phyloP scores from a whole-genome alignment of 2,329 filamentous ascomycete genomes.

The Cladosporium halotolerans region DNA sequence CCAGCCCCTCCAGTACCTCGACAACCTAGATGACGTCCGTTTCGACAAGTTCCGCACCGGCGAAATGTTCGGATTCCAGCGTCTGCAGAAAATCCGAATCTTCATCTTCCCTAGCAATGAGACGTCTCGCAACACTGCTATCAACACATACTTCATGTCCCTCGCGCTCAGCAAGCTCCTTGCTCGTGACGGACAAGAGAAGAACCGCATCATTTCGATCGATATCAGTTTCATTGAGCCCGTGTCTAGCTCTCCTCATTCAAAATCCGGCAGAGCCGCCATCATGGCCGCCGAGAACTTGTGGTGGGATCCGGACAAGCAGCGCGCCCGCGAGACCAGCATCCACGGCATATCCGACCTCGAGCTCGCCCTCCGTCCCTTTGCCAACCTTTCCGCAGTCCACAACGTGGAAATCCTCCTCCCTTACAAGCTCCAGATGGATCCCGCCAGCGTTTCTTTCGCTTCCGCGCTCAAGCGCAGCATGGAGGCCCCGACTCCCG shows the following conservation, averaged over 20 bases:
- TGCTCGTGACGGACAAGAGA: slow-evolving; percentile 13
- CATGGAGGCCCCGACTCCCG: slow-evolving; percentile 15
- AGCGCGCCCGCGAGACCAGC: slow-evolving; percentile 18
- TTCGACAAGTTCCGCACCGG: slow-evolving; percentile 23
- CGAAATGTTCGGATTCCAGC: slow-evolving; percentile 23
- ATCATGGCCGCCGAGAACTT: slow-evolving; percentile 15
- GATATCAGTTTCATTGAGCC: slow-evolving; percentile 19
- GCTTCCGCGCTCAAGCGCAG: slow-evolving; percentile 14
- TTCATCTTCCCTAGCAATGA: slow-evolving; percentile 19
- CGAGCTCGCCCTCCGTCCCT: slow-evolving; percentile 23
- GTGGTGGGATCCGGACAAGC: slow-evolving; percentile 22
- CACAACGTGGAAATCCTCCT: slow-evolving; percentile 23
- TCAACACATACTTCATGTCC: slow-evolving; percentile 28
- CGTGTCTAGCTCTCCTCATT: not conserved
- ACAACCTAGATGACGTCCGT: slow-evolving; percentile 18
- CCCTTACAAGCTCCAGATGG: slow-evolving; percentile 14
- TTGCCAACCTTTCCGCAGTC: slow-evolving; percentile 18
- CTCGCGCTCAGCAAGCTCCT: slow-evolving; percentile 23
- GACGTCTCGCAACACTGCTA: slow-evolving; percentile 16
- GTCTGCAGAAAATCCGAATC: slow-evolving; percentile 26
- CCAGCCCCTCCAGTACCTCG: slow-evolving; percentile 26
- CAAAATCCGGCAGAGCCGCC: slow-evolving; percentile 1
- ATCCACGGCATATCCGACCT: slow-evolving; percentile 23
- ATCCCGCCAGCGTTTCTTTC: slow-evolving; percentile 17
- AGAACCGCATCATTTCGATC: slow-evolving; percentile 20